These are phyloP conservation scores for Wilhelminamyces savonicus DNA, from an alignment of 805 yeast species.

Conservation along the genomic window DNA sequence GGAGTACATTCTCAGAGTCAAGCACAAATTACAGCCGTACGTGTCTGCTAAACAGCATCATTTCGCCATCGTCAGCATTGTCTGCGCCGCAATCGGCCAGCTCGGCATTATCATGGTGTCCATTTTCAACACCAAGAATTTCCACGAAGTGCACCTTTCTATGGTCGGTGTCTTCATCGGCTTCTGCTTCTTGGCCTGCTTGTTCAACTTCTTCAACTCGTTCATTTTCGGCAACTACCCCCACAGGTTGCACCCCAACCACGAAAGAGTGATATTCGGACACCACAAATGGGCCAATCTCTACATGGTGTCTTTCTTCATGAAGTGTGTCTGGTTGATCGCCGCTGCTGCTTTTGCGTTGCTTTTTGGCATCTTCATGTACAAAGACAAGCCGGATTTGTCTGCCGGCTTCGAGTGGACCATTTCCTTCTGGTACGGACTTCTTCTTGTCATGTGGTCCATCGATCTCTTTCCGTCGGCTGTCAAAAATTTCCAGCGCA, in stretches of 20 bases:
- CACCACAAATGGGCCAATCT: conserved; percentile 28
- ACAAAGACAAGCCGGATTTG: conserved; percentile 30
- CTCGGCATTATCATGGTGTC: conserved; percentile 70
- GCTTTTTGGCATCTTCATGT: conserved; percentile 49
- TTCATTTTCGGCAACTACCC: conserved; percentile 36
- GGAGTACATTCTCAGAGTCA: conserved; percentile 57
- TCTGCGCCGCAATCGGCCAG: conserved; percentile 54
- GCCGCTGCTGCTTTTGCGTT: conserved; percentile 64
- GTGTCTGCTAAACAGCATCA: conserved; percentile 35
- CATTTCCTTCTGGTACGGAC: conserved; percentile 78
- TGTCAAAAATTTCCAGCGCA: conserved; percentile 21
- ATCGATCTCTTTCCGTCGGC: conserved; percentile 69
- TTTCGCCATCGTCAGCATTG: conserved; percentile 35
- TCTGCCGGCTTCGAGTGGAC: conserved; percentile 81
- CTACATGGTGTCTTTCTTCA: conserved; percentile 41
- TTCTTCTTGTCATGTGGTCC: conserved; percentile 55
- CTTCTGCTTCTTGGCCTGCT: conserved; percentile 48
- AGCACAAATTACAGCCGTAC: conserved; percentile 48
- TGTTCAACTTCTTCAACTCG: conserved; percentile 30
- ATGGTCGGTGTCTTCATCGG: conserved; percentile 73
- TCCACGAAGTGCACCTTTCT: conserved; percentile 52
- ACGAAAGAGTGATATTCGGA: conserved; percentile 36
- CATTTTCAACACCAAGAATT: conserved; percentile 59
- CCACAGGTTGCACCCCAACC: conserved; percentile 28
- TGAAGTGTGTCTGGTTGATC: conserved; percentile 61